Evolutionary conservation across 805 yeast genomes (phyloP), one percentile per base, ranked within the genome.

Genomic region (Ogataea nonfermentans): DNA sequence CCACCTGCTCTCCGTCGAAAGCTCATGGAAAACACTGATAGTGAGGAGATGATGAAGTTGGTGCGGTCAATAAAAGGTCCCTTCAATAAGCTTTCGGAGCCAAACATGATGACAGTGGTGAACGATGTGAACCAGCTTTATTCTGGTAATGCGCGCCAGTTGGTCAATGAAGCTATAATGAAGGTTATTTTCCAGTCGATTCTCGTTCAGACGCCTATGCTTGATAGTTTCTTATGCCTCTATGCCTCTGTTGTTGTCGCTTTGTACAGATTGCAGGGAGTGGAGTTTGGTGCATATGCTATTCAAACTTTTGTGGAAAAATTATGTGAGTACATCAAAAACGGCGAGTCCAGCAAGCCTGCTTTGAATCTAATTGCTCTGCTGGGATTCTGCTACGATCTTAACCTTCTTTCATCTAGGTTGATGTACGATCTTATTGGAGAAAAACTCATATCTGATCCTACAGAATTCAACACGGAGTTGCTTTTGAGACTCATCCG

Each of bases 221-320:
- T 88, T 34, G 97, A 90, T 47, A 76, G 84, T 1, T 87, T 88
- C 57, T 77, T 90, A 27, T 74, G 84, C 44, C 70, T 86, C 23
- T 90, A 91, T 59, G 84, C 95, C 1, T 81, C 88, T 5, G 69
- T 88, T 6, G 75, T 81, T 2, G 81, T 81, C 15, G 82, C 95
- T 1, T 59, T 93, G 16, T 88, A 84, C 63, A 73, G 84, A 44
- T 55, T 80, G 14, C 84, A 85, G 50, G 98, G 99, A 14, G 77
- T 81, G 26, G 96, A 88, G 46, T 84, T 88, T 59, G 97, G 96
- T 44, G 99, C 97, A 0, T 75, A 68, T 50, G 82, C 89, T 43
- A 70, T 89, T 24, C 99, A 93, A 57, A 70, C 77, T 0, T 57
- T 85, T 40, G 84, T 90, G n/a, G 95, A 86, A 45, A 71, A 68